Percentiles rank a stretch among this genome's conserved stretches.
phyloP scores from a whole-genome alignment of 2,329 filamentous ascomycete genomes.

The Penicillium decumbens region DNA sequence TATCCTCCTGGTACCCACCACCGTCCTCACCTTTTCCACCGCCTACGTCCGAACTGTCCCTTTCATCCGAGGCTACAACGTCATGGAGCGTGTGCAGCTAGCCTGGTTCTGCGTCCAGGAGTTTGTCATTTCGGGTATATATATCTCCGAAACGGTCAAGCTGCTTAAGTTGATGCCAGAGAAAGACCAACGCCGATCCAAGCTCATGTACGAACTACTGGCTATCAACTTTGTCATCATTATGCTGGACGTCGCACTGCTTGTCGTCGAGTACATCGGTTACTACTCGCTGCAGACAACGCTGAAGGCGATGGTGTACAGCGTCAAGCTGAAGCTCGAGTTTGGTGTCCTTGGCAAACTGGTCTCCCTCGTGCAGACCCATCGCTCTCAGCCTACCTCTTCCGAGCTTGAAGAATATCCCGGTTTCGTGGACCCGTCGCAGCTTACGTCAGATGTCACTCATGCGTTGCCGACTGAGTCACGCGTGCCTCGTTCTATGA shows the following conservation, averaged over 20 bases:
- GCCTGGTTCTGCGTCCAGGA: constrained; percentile 45
- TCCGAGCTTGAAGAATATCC: constrained; percentile 35
- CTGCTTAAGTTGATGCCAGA: constrained; percentile 36
- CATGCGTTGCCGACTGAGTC: constrained; percentile 27
- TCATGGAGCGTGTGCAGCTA: constrained; percentile 43
- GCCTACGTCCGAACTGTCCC: constrained; percentile 23
- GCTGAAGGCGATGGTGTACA: constrained; percentile 46
- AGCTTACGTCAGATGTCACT: constrained; percentile 38
- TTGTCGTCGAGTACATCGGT: constrained; percentile 43
- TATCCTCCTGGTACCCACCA: constrained; percentile 51
- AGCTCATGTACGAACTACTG: constrained; percentile 47
- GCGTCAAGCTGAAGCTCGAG: constrained; percentile 49
- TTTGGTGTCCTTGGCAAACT: constrained; percentile 47
- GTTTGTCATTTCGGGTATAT: constrained; percentile 46
- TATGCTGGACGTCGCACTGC: constrained; percentile 42
- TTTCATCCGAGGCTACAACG: constrained; percentile 39
- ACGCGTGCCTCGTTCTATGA: constrained; percentile 10
- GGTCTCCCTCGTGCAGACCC: constrained; percentile 37
- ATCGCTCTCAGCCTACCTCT: constrained; percentile 30
- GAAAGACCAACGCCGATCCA: constrained; percentile 34
- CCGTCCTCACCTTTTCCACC: constrained; percentile 50
- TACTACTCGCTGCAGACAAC: constrained; percentile 44
- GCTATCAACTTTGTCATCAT: constrained; percentile 48
- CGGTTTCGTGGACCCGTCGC: constrained; percentile 40
- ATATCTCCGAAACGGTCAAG: constrained; percentile 51